Base-by-base conservation (phyloP, 2,329 filamentous ascomycete species). In the Talaromyces sp. region DNA sequence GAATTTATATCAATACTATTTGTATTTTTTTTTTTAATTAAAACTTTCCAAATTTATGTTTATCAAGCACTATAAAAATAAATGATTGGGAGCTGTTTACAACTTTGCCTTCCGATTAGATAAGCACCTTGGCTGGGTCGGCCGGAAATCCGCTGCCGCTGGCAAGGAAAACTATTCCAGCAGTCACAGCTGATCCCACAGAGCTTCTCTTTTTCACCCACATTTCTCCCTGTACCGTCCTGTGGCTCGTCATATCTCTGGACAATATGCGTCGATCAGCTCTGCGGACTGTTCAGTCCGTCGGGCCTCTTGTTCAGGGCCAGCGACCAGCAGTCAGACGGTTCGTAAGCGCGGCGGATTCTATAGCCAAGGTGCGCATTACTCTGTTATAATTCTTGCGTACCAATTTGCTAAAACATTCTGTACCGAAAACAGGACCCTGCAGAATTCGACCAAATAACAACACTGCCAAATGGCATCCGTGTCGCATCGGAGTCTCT, bases 401-500 rank as follows among this genome's bases (percentile, higher is more conserved):
- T 17, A 10, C 35, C 26, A 11, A 29, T 52, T 17, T 58, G 43
- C 49, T 52, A 26, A 24, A 52, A n/a, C 2, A 50, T 52, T 24
- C 24, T 21, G 9, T 7, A 26, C 26, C 26, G 26, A 27, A 27
- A 24, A 50, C 67, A 90, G 86, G 93, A 98, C 72, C 91, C 91
- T 14, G 88, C 87, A 55, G 91, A 96, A 65, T 85, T 96, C 68
- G 91, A 97, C 75, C 82, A 89, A 66, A 88, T 98, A 69, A 96
- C 93, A 8, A 93, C 88, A 1, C 85, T 99, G 17, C 81, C 91
- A 55, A 99, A 99, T 83, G 95, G 95, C 71, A 80, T 99, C 66
- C 90, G 93, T 61, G 91, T 99, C 62, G 95, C 95, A 26, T 96
- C 93, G 51, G 95, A 99, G 75, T 92, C 93, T 60, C 84, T 98